Base-by-base conservation (phyloP, 2,329 filamentous ascomycete species). In the Anthostomella pinea region DNA sequence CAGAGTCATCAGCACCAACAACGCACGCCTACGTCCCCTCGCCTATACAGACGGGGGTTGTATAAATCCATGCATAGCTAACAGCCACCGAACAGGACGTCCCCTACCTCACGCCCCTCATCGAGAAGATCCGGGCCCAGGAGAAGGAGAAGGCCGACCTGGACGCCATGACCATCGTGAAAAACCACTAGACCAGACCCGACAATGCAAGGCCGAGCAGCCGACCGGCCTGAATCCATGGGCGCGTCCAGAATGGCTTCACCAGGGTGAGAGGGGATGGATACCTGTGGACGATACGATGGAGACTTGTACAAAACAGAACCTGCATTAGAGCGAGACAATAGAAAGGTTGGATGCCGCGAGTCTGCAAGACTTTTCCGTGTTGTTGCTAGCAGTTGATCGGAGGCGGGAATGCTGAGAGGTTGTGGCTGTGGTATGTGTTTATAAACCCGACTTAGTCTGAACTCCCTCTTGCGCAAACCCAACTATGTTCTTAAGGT, bases 21-120 rank as follows among this genome's bases (percentile, higher is more conserved):
- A n/a, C n/a, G n/a, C n/a, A n/a, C n/a, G n/a, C n/a, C n/a, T n/a
- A n/a, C n/a, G n/a, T n/a, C n/a, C n/a, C n/a, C n/a, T n/a, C n/a
- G n/a, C n/a, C n/a, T n/a, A 30, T 20, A 33, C 9, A 19, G 22
- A 4, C n/a, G 15, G 18, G 31, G 18, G 14, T 14, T 19, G n/a
- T 33, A 30, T 10, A 16, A 30, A 13, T 8, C 6, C 8, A 30
- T 20, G 39, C 16, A 22, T 24, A 32, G 44, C 46, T 39, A 52
- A 33, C 31, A 27, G 17, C 11, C 21, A 18, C 13, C 11, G 23
- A 28, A 44, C 43, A 75, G 69, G 77, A 81, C 51, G 54, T 62
- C 22, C 70, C 70, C 19, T 79, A 81, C 66, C 69, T 81, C 28
- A 53, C 58, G 48, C 72, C 68, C 44, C 63, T 79, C 49, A 68